phyloP scores from a whole-genome alignment of 2,329 filamentous ascomycete genomes.

The Beauveria brongniartii region DNA sequence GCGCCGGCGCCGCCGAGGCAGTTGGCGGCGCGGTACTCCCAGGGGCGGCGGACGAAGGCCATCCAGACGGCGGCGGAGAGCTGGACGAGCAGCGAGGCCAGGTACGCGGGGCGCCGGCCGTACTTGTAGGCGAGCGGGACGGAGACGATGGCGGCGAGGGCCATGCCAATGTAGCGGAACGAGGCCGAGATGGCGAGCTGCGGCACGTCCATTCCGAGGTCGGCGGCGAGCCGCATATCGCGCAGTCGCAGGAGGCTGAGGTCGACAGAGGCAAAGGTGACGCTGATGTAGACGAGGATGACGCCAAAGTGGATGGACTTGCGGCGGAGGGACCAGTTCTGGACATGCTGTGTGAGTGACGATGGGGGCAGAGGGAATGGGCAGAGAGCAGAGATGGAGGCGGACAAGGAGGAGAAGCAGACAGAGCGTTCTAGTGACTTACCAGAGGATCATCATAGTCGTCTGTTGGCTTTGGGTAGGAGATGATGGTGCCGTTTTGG shows the following conservation, averaged over 20 bases:
- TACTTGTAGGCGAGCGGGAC: slow-evolving; percentile 1
- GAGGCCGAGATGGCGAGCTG: neutral
- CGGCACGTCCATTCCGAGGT: neutral
- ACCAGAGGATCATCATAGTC: slow-evolving; percentile 7
- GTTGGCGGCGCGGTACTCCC: neutral
- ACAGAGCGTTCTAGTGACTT: neutral
- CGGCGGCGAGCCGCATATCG: neutral
- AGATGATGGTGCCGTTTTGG: neutral
- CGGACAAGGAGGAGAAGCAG: neutral
- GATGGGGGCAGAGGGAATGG: too few relatives aligned
- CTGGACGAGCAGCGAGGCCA: neutral
- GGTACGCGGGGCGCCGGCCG: neutral
- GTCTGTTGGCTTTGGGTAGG: slow-evolving; percentile 4
- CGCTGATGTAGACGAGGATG: neutral
- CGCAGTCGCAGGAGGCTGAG: neutral
- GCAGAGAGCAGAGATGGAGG: neutral
- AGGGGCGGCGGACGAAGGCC: neutral
- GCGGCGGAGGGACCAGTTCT: slow-evolving; percentile 5
- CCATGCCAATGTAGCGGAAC: neutral
- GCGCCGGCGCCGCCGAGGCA: neutral
- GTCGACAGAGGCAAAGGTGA: slow-evolving; percentile 1
- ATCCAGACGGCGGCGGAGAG: neutral
- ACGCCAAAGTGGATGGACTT: slow-evolving; percentile 1
- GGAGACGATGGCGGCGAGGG: neutral
- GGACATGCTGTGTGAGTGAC: too few relatives aligned